Evolutionary conservation across 805 yeast species (phyloP).

Genomic region (Yarrowia yakushimensis): DNA sequence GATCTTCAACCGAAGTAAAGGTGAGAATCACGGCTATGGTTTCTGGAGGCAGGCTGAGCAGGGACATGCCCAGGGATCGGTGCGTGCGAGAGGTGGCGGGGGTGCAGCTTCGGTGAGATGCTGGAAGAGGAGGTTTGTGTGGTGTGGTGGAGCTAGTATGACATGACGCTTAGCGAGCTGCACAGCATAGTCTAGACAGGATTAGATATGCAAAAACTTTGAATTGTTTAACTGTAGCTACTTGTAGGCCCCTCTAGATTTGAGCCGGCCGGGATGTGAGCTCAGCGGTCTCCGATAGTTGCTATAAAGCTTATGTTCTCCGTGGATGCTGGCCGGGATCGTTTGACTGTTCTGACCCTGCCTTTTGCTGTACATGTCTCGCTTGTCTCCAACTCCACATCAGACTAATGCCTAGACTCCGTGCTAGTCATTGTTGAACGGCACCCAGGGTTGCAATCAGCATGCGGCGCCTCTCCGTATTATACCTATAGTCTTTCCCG

Average conservation of each 20-base stretch:
- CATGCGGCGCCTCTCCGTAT: background rate
- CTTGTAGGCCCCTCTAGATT: background rate
- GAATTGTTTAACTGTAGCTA: background rate
- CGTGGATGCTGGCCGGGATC: background rate
- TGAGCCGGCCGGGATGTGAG: background rate
- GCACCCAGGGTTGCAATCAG: background rate
- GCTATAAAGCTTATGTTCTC: background rate
- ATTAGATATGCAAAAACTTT: constrained; percentile 1
- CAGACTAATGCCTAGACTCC: constrained; percentile 8
- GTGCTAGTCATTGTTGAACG: background rate
- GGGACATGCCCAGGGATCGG: constrained; percentile 7
- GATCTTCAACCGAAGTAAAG: background rate
- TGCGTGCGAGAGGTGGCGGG: background rate
- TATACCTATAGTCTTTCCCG: background rate
- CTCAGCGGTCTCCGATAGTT: background rate
- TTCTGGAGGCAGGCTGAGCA: constrained; percentile 20
- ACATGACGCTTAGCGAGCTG: background rate
- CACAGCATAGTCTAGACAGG: background rate
- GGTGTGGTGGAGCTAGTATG: background rate
- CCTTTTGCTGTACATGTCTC: too few relatives aligned
- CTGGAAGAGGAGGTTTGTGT: background rate
- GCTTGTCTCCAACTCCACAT: background rate
- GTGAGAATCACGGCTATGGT: constrained; percentile 16
- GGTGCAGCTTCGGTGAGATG: background rate
- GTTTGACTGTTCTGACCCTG: background rate